These are phyloP conservation scores for Pistacia integerrima DNA, from an alignment of 345 rosid genomes.

Conservation along the genomic window DNA sequence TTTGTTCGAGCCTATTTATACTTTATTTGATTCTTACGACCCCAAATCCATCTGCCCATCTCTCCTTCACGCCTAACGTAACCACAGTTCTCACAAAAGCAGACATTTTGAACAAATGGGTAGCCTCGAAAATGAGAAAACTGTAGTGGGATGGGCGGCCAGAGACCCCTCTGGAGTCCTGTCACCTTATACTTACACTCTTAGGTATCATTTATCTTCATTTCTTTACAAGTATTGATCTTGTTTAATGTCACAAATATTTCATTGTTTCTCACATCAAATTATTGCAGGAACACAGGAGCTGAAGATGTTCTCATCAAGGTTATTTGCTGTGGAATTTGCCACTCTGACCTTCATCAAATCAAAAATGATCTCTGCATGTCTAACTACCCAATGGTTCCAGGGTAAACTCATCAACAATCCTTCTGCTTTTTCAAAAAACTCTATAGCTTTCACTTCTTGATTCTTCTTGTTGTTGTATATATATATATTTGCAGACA, in stretches of 20 bases:
- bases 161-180: slow-evolving; percentile 70
- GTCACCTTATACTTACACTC: slow-evolving; percentile 63
- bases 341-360: slow-evolving; percentile 80
- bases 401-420: slow-evolving; percentile 47
- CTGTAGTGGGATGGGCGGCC: slow-evolving; percentile 73
- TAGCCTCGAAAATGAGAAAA: slow-evolving; percentile 43
- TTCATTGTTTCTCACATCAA: not conserved
- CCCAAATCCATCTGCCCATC: not conserved
- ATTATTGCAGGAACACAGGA: slow-evolving; percentile 58
- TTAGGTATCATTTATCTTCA: slow-evolving; percentile 40
- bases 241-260: not conserved
- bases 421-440: not conserved
- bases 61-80: not conserved
- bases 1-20: not conserved
- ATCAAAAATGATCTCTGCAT: slow-evolving; percentile 59
- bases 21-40: not conserved
- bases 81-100: not conserved
- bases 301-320: slow-evolving; percentile 64
- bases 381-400: slow-evolving; percentile 78
- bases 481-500: slow-evolving; percentile 41
- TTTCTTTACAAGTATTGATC: not conserved
- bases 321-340: slow-evolving; percentile 68
- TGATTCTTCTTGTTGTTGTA: not conserved
- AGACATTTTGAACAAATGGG: slow-evolving; percentile 35
- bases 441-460: not conserved